phyloP scores from a whole-genome alignment of 768 basidiomycete genomes.

The Suillus brevipes region DNA sequence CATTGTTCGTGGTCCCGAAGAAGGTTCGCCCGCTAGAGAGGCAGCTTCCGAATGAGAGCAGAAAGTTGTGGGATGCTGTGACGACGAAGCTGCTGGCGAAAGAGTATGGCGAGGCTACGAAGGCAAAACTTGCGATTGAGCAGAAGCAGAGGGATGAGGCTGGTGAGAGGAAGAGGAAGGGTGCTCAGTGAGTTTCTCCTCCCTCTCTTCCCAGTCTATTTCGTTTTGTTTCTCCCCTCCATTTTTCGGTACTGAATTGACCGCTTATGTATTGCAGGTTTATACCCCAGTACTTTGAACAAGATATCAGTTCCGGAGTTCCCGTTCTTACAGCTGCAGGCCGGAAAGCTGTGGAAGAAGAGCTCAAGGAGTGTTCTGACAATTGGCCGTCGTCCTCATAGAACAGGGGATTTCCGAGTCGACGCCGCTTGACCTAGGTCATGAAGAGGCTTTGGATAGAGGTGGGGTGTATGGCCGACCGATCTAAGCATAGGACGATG shows the following conservation, averaged over 20 bases:
- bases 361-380: slow-evolving; percentile 39
- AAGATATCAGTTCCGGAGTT: slow-evolving; percentile 63
- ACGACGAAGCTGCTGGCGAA: slow-evolving; percentile 75
- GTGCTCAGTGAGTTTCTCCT: slow-evolving; percentile 60
- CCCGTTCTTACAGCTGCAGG: slow-evolving; percentile 72
- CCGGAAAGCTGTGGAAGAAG: slow-evolving; percentile 69
- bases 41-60: slow-evolving; percentile 80
- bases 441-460: not conserved
- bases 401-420: not conserved
- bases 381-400: not conserved
- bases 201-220: not conserved
- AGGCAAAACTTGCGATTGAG: slow-evolving; percentile 88
- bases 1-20: slow-evolving; percentile 77
- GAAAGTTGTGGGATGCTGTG: slow-evolving; percentile 85
- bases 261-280: slow-evolving; percentile 46
- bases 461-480: not conserved
- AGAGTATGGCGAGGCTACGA: slow-evolving; percentile 90
- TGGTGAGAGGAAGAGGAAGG: slow-evolving; percentile 81
- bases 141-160: slow-evolving; percentile 91
- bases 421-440: not conserved
- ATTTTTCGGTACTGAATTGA: not conserved
- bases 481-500: not conserved
- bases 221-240: too few species aligned
- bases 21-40: slow-evolving; percentile 75
- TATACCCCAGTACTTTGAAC: slow-evolving; percentile 73